Evolutionary conservation across 139 green algal genomes (phyloP).

Genomic region (Chlorella ohadii): DNA sequence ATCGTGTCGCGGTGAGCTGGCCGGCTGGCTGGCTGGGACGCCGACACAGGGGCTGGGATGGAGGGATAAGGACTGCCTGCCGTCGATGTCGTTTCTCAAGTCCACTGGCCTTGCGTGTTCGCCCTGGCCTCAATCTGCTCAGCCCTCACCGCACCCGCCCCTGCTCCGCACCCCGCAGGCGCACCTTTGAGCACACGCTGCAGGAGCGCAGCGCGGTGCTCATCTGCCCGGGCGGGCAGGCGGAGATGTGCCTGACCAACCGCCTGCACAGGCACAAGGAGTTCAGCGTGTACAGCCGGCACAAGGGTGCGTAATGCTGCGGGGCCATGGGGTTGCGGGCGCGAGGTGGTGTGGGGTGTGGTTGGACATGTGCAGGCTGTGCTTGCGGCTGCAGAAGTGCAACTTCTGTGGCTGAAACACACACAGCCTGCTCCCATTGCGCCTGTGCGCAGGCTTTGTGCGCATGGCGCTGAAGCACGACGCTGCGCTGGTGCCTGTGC

Average conservation of each 20-base stretch:
- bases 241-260: constrained; percentile 41
- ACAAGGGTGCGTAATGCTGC: constrained; percentile 43
- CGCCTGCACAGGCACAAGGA: constrained; percentile 38
- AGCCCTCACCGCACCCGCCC: no score
- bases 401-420: no score
- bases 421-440: background rate
- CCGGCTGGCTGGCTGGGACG: no score
- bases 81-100: no score
- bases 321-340: background rate
- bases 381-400: background rate
- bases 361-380: background rate
- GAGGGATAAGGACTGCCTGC: no score
- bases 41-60: no score
- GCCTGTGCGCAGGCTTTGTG: constrained; percentile 67
- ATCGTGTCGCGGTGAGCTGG: constrained; percentile 63
- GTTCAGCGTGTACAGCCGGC: constrained; percentile 53
- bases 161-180: background rate
- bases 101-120: no score
- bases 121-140: no score
- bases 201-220: constrained; percentile 72
- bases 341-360: background rate
- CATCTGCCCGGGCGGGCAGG: constrained; percentile 85
- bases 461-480: constrained; percentile 79
- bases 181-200: constrained; percentile 73
- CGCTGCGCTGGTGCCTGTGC: constrained; percentile 79